Evolutionary conservation across 345 rosid genomes (phyloP), one percentile per base, ranked within the genome.

Genomic region (Aurinia saxatilis): DNA sequence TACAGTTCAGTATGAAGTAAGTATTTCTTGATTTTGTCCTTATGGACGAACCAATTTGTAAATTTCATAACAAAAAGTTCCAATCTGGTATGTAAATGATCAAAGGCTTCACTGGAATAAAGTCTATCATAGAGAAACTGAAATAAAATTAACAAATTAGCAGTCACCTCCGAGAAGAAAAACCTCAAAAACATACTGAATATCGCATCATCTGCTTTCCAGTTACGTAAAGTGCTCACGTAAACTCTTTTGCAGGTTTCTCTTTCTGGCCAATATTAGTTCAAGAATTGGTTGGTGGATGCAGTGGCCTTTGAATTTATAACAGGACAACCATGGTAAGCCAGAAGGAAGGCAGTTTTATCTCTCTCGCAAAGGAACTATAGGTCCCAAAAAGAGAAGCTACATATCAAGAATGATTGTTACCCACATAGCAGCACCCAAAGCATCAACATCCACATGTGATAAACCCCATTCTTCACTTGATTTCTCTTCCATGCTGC

Each of bases 401-500:
- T 97, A 90, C 57, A 90, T 65, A 70, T 93, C 95, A 15, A 93
- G 97, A 73, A 90, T 84, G 66, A 93, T 93, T 0, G 97, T 93
- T 54, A 93, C 97, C 62, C 90, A 68, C 97, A 93, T 93, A 37
- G 97, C 96, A 41, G 99, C 97, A 9, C 95, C 99, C 15, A 90
- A 73, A 35, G 99, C 86, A 80, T 93, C 99, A 33, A 90, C 73
- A 47, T 89, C 92, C 50, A 93, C 91, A 60, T 92, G 84, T 1
- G 87, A 75, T 19, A 93, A 75, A 71, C 85, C 90, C 96, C 99
- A 93, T 21, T 65, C 63, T 39, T 81, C 82, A 29, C 87, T 85
- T 15, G 88, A 81, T 77, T 87, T 84, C 92, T 93, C 99, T 37
- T 90, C 95, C 46, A 93, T 84, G 82, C 97, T 93, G 85, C 31